Evolutionary conservation across 257 asterid species (phyloP), one percentile per base, ranked within the genome.

Genomic region (Solanum microdontum): DNA sequence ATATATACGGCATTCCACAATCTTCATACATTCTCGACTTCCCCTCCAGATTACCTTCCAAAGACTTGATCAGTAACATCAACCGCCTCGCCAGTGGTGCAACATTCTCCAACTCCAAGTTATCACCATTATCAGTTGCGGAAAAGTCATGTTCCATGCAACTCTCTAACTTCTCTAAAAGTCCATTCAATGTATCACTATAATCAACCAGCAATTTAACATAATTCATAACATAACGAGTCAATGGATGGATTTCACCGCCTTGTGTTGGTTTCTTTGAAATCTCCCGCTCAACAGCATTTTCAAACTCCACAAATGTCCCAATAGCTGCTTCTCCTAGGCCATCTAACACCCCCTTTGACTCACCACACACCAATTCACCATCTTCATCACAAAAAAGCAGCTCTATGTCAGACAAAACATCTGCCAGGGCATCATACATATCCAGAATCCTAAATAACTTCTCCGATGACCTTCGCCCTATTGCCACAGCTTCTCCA

Each of bases 151-250:
- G 70, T 74, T 82, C 91, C 4, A 87, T 76, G 39, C 86, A 94
- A 82, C 86, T 87, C 91, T 92, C 94, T 68, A 89, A 88, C 73
- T 89, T 89, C 73, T 86, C 95, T 93, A 97, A 82, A 26, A 96
- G 94, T 32, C 87, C 88, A 90, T 95, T 95, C 21, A 97, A 93
- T 10, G 98, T 95, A 48, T 89, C 90, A 69, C 97, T 92, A 82
- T 96, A 97, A 92, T 94, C 99, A 87, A 92, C 99, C 34, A 97
- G 96, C 92, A 96, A 91, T 88, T 93, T 95, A 34, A 92, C 93
- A 88, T 97, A 97, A 90, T 97, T 97, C 99, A 97, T 97, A 69
- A 97, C 99, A 90, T 97, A 97, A 7, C 99, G 93, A 55, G 94
- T 91, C 86, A 97, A 94, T 15, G 99, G 99, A 84, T 96, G 99